Percentiles rank a stretch among this genome's conserved stretches.
phyloP scores from a whole-genome alignment of 371 early-diverging fungal species.

The Syncephalastrum sp. region DNA sequence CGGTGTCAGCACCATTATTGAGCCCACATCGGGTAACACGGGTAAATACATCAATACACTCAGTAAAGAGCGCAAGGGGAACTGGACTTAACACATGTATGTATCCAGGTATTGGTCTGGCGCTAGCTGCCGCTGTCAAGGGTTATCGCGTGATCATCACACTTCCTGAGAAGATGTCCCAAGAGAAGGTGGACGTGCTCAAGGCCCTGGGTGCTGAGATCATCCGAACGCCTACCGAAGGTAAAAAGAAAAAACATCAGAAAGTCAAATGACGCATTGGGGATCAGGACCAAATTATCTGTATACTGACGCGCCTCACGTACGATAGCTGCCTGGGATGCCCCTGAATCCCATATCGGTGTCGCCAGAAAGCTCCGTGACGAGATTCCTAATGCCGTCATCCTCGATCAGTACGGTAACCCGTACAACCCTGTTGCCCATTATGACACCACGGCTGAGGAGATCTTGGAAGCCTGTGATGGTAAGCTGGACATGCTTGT shows the following conservation, averaged over 20 bases:
- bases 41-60: constrained; percentile 37
- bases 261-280: constrained; percentile 1
- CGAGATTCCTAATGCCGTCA: constrained; percentile 93
- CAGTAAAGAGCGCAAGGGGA: not conserved
- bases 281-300: too few species aligned
- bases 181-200: constrained; percentile 96
- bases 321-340: constrained; percentile 86
- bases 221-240: constrained; percentile 95
- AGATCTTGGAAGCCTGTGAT: constrained; percentile 81
- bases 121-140: constrained; percentile 93
- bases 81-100: not conserved
- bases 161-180: constrained; percentile 97
- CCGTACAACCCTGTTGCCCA: constrained; percentile 96
- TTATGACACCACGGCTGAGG: constrained; percentile 91
- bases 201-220: constrained; percentile 97
- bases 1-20: constrained; percentile 88
- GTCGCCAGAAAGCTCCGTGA: constrained; percentile 90
- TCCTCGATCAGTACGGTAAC: constrained; percentile 94
- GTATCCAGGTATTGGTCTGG: constrained; percentile 76
- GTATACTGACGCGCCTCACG: not conserved
- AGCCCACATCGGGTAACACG: constrained; percentile 97
- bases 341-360: constrained; percentile 96
- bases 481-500: constrained; percentile 96
- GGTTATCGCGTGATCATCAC: constrained; percentile 97
- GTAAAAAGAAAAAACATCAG: constrained; percentile 12